phyloP scores from a whole-genome alignment of 352 stramenopile genomes.

The Thalassiosira exigua region DNA sequence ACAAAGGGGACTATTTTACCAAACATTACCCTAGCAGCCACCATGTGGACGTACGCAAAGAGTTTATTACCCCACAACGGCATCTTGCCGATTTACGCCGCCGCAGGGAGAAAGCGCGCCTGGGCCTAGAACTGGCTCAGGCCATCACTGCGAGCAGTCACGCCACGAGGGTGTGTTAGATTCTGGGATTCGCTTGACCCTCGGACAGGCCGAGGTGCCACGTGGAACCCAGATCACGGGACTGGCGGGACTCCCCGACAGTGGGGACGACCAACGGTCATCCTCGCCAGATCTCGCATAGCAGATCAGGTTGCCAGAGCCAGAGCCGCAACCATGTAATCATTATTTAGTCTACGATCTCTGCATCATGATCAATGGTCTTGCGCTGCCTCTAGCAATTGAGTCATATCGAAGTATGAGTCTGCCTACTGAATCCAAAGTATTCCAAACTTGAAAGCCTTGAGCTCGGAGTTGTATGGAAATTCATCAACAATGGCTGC shows the following conservation, averaged over 20 bases:
- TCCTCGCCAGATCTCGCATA: background rate
- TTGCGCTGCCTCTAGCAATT: no score
- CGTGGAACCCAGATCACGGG: background rate
- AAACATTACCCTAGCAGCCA: conserved; percentile 35
- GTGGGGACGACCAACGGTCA: background rate
- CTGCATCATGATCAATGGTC: no score
- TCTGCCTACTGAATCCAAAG: no score
- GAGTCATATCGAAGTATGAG: background rate
- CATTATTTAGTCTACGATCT: conserved; percentile 6
- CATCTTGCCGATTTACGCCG: no score
- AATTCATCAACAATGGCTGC: no score
- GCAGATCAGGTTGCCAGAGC: no score
- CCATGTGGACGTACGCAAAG: conserved; percentile 11
- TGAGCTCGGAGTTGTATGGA: no score
- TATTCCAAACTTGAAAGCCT: no score
- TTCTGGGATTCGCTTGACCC: background rate
- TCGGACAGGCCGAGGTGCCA: background rate
- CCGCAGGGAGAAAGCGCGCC: background rate
- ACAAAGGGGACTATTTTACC: conserved; percentile 49
- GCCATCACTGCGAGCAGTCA: background rate
- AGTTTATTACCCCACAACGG: no score
- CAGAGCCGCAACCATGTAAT: background rate
- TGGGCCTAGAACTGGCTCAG: background rate
- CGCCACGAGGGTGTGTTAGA: conserved; percentile 2
- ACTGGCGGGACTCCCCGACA: background rate